Conservation (phyloP, 495 filamentous ascomycete genomes). For the Astrocystis sublimbata region DNA sequence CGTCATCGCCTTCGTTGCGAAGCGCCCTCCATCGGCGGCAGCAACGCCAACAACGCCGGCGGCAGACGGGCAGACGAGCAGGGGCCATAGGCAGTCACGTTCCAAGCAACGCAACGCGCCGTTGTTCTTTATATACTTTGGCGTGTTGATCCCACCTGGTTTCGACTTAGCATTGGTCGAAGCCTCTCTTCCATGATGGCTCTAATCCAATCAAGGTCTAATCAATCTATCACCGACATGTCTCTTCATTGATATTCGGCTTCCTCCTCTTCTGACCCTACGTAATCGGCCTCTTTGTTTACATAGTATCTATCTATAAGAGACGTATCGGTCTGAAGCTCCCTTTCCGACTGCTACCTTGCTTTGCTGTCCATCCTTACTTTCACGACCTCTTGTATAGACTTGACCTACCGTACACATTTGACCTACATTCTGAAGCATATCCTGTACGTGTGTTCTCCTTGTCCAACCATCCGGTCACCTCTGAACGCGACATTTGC, state of each 20-base stretch:
- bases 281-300: background rate
- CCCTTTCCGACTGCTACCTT: background rate
- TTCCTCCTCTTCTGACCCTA: background rate
- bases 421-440: background rate
- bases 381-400: background rate
- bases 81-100: background rate
- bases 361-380: background rate
- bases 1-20: background rate
- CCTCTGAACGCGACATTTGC: background rate
- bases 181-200: background rate
- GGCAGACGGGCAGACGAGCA: too few species aligned
- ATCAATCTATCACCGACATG: background rate
- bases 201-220: background rate
- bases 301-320: background rate
- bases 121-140: background rate
- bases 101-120: background rate
- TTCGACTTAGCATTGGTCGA: background rate
- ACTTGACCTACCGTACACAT: background rate
- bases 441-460: background rate
- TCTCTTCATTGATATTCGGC: background rate
- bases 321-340: background rate
- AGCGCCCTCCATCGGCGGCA: background rate
- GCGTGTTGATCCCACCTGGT: background rate
- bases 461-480: background rate
- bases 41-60: background rate